Percentiles rank a stretch among this genome's conserved stretches.
Conservation (phyloP, 345 rosid genomes). For the Limnanthes douglasii region DNA sequence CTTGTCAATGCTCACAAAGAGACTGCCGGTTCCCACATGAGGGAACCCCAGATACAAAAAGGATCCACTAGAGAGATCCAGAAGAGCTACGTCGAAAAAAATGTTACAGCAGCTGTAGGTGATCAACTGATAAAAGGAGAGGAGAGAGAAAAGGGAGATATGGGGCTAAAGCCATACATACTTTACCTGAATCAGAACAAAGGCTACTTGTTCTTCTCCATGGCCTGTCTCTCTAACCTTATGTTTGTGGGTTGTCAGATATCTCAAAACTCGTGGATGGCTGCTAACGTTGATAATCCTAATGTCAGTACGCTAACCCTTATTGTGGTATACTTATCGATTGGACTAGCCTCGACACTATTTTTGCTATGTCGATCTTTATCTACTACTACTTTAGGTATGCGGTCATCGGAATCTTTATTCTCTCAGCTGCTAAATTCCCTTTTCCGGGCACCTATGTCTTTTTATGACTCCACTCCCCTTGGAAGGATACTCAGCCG, state of each 20-base stretch:
- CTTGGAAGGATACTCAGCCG: conserved; percentile 69
- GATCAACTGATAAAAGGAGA: too few relatives aligned
- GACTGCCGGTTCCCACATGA: conserved; percentile 86
- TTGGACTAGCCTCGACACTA: conserved; percentile 31
- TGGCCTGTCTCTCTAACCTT: conserved; percentile 30
- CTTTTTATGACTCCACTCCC: conserved; percentile 86
- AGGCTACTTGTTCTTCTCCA: conserved; percentile 52
- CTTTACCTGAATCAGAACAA: conserved; percentile 41
- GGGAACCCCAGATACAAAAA: too few relatives aligned
- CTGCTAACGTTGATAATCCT: conserved; percentile 56
- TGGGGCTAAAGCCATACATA: background rate
- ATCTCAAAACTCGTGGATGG: conserved; percentile 67
- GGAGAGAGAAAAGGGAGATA: background rate
- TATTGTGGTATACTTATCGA: conserved; percentile 42
- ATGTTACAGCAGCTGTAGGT: too few relatives aligned
- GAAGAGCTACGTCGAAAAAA: too few relatives aligned
- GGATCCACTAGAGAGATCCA: too few relatives aligned
- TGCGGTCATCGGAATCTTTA: conserved; percentile 47
- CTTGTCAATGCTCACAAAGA: conserved; percentile 91
- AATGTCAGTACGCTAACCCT: conserved; percentile 32
- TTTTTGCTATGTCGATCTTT: conserved; percentile 45
- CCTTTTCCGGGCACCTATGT: conserved; percentile 71
- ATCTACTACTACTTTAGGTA: conserved; percentile 30
- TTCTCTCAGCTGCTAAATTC: conserved; percentile 58
- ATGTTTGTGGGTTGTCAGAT: conserved; percentile 41